Evolutionary conservation across 805 yeast genomes (phyloP).

Genomic region (Pichia cephalocereana): DNA sequence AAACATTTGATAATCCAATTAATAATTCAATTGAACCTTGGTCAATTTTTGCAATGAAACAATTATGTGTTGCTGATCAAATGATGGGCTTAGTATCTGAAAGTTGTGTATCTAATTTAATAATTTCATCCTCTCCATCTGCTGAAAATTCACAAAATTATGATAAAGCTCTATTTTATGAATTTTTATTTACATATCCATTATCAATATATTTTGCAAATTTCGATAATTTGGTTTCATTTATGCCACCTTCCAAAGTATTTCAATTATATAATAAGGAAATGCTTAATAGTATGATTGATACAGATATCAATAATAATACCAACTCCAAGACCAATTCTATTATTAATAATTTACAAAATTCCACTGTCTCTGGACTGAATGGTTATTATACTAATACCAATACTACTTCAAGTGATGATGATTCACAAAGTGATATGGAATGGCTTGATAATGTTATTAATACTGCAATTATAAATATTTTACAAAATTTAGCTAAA

Average conservation of each 20-base stretch:
- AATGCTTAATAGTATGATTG: constrained; percentile 5
- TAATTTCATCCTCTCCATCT: neutral
- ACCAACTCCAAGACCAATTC: neutral
- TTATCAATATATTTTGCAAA: constrained; percentile 30
- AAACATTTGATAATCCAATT: neutral
- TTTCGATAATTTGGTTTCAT: constrained; percentile 17
- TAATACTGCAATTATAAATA: constrained; percentile 28
- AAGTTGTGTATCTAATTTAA: constrained; percentile 4
- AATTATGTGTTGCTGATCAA: constrained; percentile 30
- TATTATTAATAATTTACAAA: too few relatives aligned
- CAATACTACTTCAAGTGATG: neutral
- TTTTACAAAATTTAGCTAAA: constrained; percentile 31
- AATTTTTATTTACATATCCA: constrained; percentile 33
- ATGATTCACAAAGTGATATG: neutral
- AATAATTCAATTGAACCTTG: constrained; percentile 16
- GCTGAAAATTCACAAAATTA: constrained; percentile 1
- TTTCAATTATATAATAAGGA: constrained; percentile 24
- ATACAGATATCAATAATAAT: neutral
- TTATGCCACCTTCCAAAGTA: constrained; percentile 35
- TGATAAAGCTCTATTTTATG: constrained; percentile 6
- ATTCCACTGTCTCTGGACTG: too few relatives aligned
- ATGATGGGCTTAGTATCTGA: constrained; percentile 19
- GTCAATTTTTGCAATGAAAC: constrained; percentile 34
- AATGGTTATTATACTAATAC: too few relatives aligned
- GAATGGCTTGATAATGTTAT: constrained; percentile 32